These are phyloP conservation scores for Exobasidium cylindrosporum DNA, from an alignment of 1,284 basidiomycete genomes.

Conservation along the genomic window DNA sequence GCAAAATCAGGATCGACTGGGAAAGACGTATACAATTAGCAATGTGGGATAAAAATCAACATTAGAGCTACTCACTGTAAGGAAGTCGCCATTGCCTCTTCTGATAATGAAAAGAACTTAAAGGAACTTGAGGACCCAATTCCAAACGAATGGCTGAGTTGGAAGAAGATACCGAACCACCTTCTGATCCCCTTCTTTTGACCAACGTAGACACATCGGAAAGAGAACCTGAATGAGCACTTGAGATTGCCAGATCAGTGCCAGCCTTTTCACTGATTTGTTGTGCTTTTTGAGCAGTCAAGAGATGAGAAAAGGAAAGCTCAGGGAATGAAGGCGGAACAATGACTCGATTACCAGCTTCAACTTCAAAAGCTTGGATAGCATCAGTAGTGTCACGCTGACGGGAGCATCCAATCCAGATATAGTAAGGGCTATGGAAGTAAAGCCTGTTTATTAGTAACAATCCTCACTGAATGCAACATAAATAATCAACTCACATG, in stretches of 20 bases:
- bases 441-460: constrained; percentile 31
- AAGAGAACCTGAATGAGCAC: background rate
- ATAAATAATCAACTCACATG: constrained; percentile 23
- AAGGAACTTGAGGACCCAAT: constrained; percentile 56
- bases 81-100: constrained; percentile 65
- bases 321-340: constrained; percentile 54
- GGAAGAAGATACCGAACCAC: constrained; percentile 53
- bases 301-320: constrained; percentile 27
- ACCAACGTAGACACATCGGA: constrained; percentile 6
- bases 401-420: constrained; percentile 73
- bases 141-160: constrained; percentile 53
- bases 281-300: constrained; percentile 1
- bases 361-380: constrained; percentile 68
- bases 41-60: background rate
- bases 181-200: constrained; percentile 56
- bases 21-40: background rate
- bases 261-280: constrained; percentile 5
- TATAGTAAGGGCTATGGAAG: constrained; percentile 65
- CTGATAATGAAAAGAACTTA: constrained; percentile 75
- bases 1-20: constrained; percentile 68
- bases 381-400: constrained; percentile 65
- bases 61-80: constrained; percentile 56
- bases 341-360: constrained; percentile 64
- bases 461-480: constrained; percentile 56
- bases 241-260: background rate